Evolutionary conservation across 192 early-diverging fungal genomes (phyloP).

Genomic region (Coemansia sp.): DNA sequence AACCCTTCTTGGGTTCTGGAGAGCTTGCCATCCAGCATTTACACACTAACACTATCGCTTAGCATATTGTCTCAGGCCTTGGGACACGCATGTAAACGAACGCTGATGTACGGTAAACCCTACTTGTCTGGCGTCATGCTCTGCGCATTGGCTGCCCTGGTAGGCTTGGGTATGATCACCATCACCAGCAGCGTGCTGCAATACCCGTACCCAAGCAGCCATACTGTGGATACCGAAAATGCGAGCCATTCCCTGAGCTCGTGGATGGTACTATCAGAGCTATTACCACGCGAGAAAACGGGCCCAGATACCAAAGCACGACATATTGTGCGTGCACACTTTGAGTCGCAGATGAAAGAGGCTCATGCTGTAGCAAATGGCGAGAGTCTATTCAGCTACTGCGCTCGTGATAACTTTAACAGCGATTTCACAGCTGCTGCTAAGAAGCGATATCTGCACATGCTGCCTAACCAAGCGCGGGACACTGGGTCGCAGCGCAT

Average conservation of each 20-base stretch:
- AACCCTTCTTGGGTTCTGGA: too few relatives aligned
- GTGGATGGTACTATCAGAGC: slow-evolving; percentile 9
- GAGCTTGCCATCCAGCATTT: too few relatives aligned
- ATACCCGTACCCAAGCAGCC: neutral
- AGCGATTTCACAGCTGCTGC: slow-evolving; percentile 14
- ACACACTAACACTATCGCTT: too few relatives aligned
- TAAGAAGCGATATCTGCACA: slow-evolving; percentile 17
- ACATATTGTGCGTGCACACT: neutral
- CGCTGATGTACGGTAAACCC: too few relatives aligned
- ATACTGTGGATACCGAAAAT: neutral
- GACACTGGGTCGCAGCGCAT: neutral
- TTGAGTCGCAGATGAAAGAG: slow-evolving; percentile 23
- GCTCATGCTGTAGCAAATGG: slow-evolving; percentile 18
- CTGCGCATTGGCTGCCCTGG: too few relatives aligned
- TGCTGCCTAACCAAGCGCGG: neutral
- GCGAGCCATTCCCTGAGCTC: neutral
- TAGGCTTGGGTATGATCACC: neutral
- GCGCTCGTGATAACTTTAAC: slow-evolving; percentile 22
- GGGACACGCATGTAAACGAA: too few relatives aligned
- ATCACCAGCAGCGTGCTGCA: neutral
- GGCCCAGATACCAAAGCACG: neutral
- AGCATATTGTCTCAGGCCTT: too few relatives aligned
- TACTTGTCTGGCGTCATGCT: too few relatives aligned
- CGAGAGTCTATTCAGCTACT: slow-evolving; percentile 32
- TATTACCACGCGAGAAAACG: slow-evolving; percentile 1